A percentile compares a stretch with the other conserved stretches of the same genome.
Evolutionary conservation across 768 basidiomycete genomes (phyloP).

Genomic region (Gloeopeniophorella convolvens): DNA sequence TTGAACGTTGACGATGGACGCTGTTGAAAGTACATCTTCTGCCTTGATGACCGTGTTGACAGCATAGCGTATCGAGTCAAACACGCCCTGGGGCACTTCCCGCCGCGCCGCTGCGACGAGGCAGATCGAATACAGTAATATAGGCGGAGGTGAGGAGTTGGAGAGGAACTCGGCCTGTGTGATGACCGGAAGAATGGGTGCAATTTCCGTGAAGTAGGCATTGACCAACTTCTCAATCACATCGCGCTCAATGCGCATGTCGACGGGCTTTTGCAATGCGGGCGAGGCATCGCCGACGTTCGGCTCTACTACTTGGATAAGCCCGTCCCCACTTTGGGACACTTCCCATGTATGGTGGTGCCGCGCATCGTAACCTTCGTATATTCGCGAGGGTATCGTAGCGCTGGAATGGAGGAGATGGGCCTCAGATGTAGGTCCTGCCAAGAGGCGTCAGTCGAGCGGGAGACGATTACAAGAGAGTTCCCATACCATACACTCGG

Average conservation of each 20-base stretch:
- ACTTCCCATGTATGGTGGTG: slow-evolving; percentile 89
- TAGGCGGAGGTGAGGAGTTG: slow-evolving; percentile 61
- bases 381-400: slow-evolving; percentile 75
- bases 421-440: slow-evolving; percentile 82
- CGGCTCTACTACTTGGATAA: slow-evolving; percentile 75
- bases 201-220: slow-evolving; percentile 84
- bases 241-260: slow-evolving; percentile 70
- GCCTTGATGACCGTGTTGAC: slow-evolving; percentile 84
- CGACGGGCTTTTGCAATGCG: slow-evolving; percentile 53
- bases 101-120: slow-evolving; percentile 84
- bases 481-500: slow-evolving; percentile 43
- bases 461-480: neutral
- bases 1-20: slow-evolving; percentile 83
- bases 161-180: slow-evolving; percentile 84
- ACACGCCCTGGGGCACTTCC: slow-evolving; percentile 77
- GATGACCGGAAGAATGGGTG: slow-evolving; percentile 85
- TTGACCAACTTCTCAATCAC: slow-evolving; percentile 81
- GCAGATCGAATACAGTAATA: slow-evolving; percentile 91
- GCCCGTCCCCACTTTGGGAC: slow-evolving; percentile 74
- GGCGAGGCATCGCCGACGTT: slow-evolving; percentile 47
- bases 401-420: slow-evolving; percentile 90
- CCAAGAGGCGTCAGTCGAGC: neutral
- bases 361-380: slow-evolving; percentile 81
- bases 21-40: slow-evolving; percentile 87
- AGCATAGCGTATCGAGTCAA: slow-evolving; percentile 81